A percentile compares a stretch with the other conserved stretches of the same genome.
Conservation (phyloP, 2,329 filamentous ascomycete species). For the Lojkania enalia region DNA sequence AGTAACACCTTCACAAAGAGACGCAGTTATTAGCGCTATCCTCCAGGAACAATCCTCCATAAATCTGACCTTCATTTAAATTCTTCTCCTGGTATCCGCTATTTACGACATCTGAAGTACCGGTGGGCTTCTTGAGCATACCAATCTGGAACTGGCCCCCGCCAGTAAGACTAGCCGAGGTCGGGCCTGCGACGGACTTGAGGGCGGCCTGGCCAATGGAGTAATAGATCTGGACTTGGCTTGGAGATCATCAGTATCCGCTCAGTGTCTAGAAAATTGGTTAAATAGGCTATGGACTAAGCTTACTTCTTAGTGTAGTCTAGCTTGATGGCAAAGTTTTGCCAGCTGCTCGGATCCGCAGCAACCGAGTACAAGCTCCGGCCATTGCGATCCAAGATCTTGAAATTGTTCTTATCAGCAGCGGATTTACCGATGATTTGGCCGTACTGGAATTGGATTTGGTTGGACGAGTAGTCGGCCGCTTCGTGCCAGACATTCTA, state of each 20-base stretch:
- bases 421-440: conserved; percentile 54
- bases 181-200: conserved; percentile 50
- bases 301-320: conserved; percentile 61
- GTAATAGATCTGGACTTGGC: conserved; percentile 62
- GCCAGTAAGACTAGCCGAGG: conserved; percentile 58
- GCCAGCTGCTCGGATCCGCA: conserved; percentile 58
- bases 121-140: conserved; percentile 63
- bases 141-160: conserved; percentile 66
- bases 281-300: not conserved
- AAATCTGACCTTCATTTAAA: conserved; percentile 45
- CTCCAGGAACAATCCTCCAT: conserved; percentile 46
- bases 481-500: conserved; percentile 46
- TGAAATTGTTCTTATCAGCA: conserved; percentile 52
- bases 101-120: conserved; percentile 46
- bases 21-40: conserved; percentile 41
- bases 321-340: conserved; percentile 64
- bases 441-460: conserved; percentile 58
- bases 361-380: conserved; percentile 54
- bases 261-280: too few relatives aligned
- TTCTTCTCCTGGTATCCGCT: conserved; percentile 39
- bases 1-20: conserved; percentile 24
- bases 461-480: conserved; percentile 46
- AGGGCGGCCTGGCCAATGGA: conserved; percentile 54
- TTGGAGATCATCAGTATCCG: conserved; percentile 30
- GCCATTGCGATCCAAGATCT: conserved; percentile 43